A percentile compares a stretch with the other conserved stretches of the same genome.
Conservation (phyloP, 495 filamentous ascomycete genomes). For the Glutinoglossum americanum region DNA sequence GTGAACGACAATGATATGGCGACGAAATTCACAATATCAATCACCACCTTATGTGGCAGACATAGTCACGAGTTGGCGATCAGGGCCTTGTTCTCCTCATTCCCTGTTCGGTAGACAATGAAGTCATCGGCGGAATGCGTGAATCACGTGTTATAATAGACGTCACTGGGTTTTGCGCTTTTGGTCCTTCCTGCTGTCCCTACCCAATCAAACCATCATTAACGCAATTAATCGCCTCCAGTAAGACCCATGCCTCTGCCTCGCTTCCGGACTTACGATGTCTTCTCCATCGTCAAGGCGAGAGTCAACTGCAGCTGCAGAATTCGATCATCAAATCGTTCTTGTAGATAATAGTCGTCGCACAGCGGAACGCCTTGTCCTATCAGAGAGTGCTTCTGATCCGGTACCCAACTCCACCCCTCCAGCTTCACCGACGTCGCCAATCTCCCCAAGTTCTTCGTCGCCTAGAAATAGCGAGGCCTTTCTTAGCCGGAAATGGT, state of each 20-base stretch:
- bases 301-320: not conserved
- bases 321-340: not conserved
- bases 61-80: too few species aligned
- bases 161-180: too few species aligned
- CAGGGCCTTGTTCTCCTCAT: too few species aligned
- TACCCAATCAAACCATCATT: too few species aligned
- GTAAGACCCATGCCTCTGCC: too few species aligned
- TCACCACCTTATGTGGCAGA: too few species aligned
- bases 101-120: not conserved
- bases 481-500: conserved; percentile 6
- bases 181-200: too few species aligned
- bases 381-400: conserved; percentile 3
- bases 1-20: not conserved
- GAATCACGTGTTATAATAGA: not conserved
- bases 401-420: not conserved
- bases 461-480: not conserved
- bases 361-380: not conserved
- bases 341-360: conserved; percentile 1
- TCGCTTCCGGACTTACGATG: not conserved
- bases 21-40: not conserved
- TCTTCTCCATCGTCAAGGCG: not conserved
- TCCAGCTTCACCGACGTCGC: not conserved
- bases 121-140: not conserved
- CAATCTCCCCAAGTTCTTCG: not conserved
- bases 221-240: too few species aligned